Evolutionary conservation across 805 yeast species (phyloP), one percentile per base, ranked within the genome.

Genomic region (Torulaspora indica): DNA sequence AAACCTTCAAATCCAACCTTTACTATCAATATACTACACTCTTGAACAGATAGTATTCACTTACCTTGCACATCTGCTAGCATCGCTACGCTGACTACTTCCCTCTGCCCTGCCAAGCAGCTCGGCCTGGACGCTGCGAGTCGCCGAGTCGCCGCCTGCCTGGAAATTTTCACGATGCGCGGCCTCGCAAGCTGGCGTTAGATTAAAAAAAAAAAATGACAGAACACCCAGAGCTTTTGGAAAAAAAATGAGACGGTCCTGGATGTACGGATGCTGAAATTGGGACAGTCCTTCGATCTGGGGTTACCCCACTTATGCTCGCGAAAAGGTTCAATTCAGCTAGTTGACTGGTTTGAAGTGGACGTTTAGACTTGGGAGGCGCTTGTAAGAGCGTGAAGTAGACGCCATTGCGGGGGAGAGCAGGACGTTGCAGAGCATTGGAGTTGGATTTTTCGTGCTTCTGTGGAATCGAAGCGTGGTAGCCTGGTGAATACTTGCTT

Each of bases 221-320:
- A 25, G 8, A 29, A 30, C 29, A 38, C 41, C 41, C 41, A 38
- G 28, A 38, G 9, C 28, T 25, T 25, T 12, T 25, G 8, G 10
- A 3, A 12, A 25, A 8, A n/a, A 18, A 3, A 7, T 27, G 5
- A 0, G 13, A 18, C 12, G 12, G 8, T 18, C 10, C 27, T 13
- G 34, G 42, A 38, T 45, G 48, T 36, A 40, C 45, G 36, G 45
- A 40, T 27, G 34, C n/a, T 14, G 6, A 9, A 27, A 27, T 2
- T 30, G 3, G 10, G 15, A 36, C 41, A 45, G 47, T 45, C 47
- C 23, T 28, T 17, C n/a, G 20, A 35, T 22, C 5, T 4, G 1
- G 12, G 13, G 29, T 42, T 42, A 42, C 45, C 45, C 45, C 31
- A 15, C 20, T 22, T 5, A 30, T 14, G 5, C 27, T 9, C 37